Conservation (phyloP, 179 eudicot species). For the Silene vulgaris region DNA sequence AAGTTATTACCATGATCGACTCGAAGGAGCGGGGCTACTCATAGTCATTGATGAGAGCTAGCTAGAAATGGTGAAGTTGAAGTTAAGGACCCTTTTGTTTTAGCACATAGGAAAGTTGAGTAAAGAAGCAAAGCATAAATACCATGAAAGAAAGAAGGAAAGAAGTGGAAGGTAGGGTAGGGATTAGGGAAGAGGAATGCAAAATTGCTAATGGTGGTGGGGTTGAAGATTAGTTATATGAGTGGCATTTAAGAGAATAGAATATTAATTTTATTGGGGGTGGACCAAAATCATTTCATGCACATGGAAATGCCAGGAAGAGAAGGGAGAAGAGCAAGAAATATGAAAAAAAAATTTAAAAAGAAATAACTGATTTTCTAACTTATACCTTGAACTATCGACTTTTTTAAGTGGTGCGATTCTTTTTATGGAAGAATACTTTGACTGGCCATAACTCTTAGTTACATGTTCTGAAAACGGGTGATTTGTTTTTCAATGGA, state of each 20-base stretch:
- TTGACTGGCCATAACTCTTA: too few species aligned
- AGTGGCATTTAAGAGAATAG: conserved; percentile 30
- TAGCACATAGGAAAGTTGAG: conserved; percentile 3
- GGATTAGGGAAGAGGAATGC: conserved; percentile 11
- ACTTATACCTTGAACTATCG: too few species aligned
- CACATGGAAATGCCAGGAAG: conserved; percentile 38
- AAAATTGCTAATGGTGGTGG: conserved; percentile 28
- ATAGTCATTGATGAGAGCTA: conserved; percentile 12
- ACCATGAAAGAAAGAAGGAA: conserved; percentile 13
- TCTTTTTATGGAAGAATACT: too few species aligned
- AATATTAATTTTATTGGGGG: conserved; percentile 23
- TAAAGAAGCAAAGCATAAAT: conserved; percentile 27
- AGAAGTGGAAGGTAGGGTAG: background rate
- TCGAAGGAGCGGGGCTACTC: conserved; percentile 39
- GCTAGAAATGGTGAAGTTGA: conserved; percentile 5
- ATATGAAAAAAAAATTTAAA: background rate
- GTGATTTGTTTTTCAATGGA: too few species aligned
- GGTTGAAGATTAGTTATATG: conserved; percentile 26
- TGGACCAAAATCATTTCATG: conserved; percentile 42
- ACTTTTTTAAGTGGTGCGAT: too few species aligned
- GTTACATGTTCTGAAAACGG: too few species aligned
- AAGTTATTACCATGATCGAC: conserved; percentile 27
- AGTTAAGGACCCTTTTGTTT: conserved; percentile 1
- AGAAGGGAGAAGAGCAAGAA: background rate
- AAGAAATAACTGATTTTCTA: background rate